Evolutionary conservation across 2,329 filamentous ascomycete genomes (phyloP), one percentile per base, ranked within the genome.

Genomic region (Coniochaeta sp.): DNA sequence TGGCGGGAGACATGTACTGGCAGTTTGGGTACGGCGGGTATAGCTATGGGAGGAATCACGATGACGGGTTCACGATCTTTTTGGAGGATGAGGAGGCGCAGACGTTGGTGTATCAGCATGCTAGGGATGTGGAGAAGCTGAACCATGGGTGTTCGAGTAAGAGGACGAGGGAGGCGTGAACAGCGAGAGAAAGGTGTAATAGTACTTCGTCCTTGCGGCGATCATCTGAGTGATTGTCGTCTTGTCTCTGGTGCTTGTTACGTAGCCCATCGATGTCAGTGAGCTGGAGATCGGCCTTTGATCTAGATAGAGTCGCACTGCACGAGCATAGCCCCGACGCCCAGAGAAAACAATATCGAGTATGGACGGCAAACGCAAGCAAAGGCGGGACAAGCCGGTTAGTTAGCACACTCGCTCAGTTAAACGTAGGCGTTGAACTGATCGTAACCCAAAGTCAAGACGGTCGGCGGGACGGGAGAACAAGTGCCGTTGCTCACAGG

Each of bases 61-160:
- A 81, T 40, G 78, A 81, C 50, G 77, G 77, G 0, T 81, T 81
- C 59, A 81, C 78, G 1, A 79, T 81, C 48, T 81, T 70, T 56
- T 56, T 80, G 27, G 77, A 81, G 24, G 71, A 76, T 12, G 66
- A 69, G 3, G 69, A 79, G 60, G 74, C 73, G 1, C 59, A 71
- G 57, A 55, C 62, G 10, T 56, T 77, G 45, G 67, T 77, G 0
- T 74, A 74, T 53, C 62, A 71, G 50, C 72, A 77, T 49, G 74
- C 72, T 1, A 66, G 65, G 54, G 65, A 61, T 8, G 65, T 76
- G 38, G 67, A 72, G 12, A 63, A 54, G 10, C 61, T 69, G 24
- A 66, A 66, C 46, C 18, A 40, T 9, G 47, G 16, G 26, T 48
- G 45, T 14, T n/a, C n/a, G n/a, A 35, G 52, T n/a, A 38, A 50